Conservation (phyloP, 1,139 yeast species). For the Kazachstania sp. region DNA sequence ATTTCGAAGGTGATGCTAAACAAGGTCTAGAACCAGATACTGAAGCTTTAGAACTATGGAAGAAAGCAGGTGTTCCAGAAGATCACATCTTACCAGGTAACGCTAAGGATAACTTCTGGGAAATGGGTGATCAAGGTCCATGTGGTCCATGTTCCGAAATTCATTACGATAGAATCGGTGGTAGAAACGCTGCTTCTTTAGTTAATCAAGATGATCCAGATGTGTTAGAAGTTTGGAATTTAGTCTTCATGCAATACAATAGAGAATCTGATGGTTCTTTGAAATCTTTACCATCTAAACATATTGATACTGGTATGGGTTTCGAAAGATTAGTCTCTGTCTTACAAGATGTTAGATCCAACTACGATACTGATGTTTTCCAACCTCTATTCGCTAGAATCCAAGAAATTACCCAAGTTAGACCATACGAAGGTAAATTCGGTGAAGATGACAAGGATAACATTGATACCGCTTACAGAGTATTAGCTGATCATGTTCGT, state of each 20-base stretch:
- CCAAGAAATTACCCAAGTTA: conserved; percentile 86
- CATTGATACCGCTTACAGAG: conserved; percentile 95
- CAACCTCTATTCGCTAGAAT: conserved; percentile 76
- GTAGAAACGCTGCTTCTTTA: conserved; percentile 82
- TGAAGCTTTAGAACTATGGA: conserved; percentile 88
- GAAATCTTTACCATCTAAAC: conserved; percentile 82
- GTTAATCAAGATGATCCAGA: conserved; percentile 97
- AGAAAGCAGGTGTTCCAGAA: conserved; percentile 76
- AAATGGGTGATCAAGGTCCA: conserved; percentile 99
- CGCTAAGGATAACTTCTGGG: conserved; percentile 94
- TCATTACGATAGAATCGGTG: conserved; percentile 96
- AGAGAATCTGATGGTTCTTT: conserved; percentile 84
- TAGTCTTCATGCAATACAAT: conserved; percentile 92
- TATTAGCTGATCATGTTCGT: conserved; percentile 95
- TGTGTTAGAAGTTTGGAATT: conserved; percentile 95
- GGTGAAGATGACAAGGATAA: conserved; percentile 91
- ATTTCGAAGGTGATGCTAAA: conserved; percentile 84
- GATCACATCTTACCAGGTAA: conserved; percentile 90
- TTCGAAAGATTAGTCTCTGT: conserved; percentile 94
- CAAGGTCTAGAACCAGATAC: conserved; percentile 87
- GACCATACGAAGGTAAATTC: conserved; percentile 85
- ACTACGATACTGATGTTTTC: conserved; percentile 96
- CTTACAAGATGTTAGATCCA: conserved; percentile 80
- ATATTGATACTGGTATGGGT: conserved; percentile 97
- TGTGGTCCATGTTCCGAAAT: conserved; percentile 99